phyloP scores from a whole-genome alignment of 2,329 filamentous ascomycete species.

The Aspergillus pseudoterreus region DNA sequence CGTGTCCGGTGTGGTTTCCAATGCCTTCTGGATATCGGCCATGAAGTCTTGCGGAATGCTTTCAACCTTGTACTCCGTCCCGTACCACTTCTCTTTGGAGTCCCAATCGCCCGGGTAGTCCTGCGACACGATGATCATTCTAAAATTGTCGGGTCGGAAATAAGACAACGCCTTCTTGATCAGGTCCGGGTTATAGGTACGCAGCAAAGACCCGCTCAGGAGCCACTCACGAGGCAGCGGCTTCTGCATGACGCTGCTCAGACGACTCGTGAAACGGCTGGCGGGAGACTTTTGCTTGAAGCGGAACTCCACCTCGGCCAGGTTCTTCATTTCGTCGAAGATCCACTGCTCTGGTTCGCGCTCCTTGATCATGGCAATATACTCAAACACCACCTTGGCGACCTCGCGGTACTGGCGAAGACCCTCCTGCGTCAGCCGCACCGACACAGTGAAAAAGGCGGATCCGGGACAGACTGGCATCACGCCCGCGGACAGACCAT shows the following conservation, averaged over 20 bases:
- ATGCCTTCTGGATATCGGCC: slow-evolving; percentile 63
- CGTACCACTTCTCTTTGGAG: slow-evolving; percentile 93
- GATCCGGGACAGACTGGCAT: slow-evolving; percentile 75
- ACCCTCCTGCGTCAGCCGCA: slow-evolving; percentile 80
- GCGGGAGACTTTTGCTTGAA: slow-evolving; percentile 92
- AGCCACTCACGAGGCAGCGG: slow-evolving; percentile 82
- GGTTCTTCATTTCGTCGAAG: slow-evolving; percentile 82
- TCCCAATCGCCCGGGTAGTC: slow-evolving; percentile 82
- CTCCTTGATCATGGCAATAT: slow-evolving; percentile 80
- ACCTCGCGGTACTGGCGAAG: slow-evolving; percentile 78
- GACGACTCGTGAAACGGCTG: slow-evolving; percentile 80
- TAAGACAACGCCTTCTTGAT: slow-evolving; percentile 72
- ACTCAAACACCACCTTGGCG: slow-evolving; percentile 81
- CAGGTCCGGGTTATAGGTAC: slow-evolving; percentile 73
- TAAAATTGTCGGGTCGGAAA: slow-evolving; percentile 83
- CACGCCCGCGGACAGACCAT: slow-evolving; percentile 72
- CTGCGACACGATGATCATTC: slow-evolving; percentile 77
- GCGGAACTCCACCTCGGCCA: slow-evolving; percentile 90
- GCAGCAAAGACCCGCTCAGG: slow-evolving; percentile 73
- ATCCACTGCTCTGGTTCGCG: slow-evolving; percentile 85
- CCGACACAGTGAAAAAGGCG: slow-evolving; percentile 72
- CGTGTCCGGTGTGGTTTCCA: slow-evolving; percentile 53
- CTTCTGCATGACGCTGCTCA: slow-evolving; percentile 87
- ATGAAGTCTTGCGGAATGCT: slow-evolving; percentile 75
- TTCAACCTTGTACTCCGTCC: slow-evolving; percentile 85